Base-by-base conservation (phyloP, 1,284 basidiomycete species). In the Irpex rosettiformis region DNA sequence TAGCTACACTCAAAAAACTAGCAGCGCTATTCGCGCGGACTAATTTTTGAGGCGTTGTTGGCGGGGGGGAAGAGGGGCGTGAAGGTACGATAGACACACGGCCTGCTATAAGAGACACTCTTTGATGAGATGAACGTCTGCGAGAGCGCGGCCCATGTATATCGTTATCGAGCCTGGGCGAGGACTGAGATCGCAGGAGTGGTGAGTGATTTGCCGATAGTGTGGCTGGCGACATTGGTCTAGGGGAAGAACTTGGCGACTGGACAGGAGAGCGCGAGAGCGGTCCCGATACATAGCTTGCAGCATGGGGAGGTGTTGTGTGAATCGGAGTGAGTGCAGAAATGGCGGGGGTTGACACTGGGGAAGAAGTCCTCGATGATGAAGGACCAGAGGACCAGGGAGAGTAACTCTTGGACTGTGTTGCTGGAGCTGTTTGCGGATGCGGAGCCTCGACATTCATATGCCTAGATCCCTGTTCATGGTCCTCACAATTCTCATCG, bases 51-150 rank as follows among this genome's bases (percentile, higher is more conserved):
- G 84, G 81, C 58, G 83, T 73, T 33, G 77, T 69, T 13, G 82
- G 79, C 4, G 84, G 76, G 1, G 85, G 79, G 16, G 83, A 82
- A 27, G 87, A 82, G 13, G 85, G 83, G 58, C 89, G 88, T 63
- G 86, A 79, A 37, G 85, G 85, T 3, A 86, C 82, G 57, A 90
- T 89, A 11, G 81, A 86, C 13, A 92, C 82, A 62, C 88, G 85
- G 8, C 90, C 90, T 8, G 90, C 90, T 57, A 92, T 85, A 45
- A 92, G 77, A 21, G 90, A 92, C 42, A 92, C 87, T 54, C 90
- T 82, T 61, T 91, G 89, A 64, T 92, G 89, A 4, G 89, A 92
- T 29, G 89, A 91, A 58, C 90, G 79, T 49, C 88, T 78, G 28
- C 90, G 81, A 45, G 88, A 80, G 11, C 88, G 83, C 37, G 87